Conservation (phyloP, 83 land plant species). For the Diphasiastrum complanatum region DNA sequence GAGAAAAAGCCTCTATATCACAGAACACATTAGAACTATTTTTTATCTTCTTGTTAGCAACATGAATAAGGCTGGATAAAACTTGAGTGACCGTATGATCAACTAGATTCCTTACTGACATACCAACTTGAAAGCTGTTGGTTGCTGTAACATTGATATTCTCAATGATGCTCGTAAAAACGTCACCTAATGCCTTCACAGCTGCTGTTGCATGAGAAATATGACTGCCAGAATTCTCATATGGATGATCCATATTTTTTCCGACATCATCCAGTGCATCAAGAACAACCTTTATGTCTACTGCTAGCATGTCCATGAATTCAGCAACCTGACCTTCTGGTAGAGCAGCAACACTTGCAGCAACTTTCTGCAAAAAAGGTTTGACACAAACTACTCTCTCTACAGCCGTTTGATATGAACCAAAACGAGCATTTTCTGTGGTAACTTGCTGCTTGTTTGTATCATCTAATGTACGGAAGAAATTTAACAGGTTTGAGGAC, state of each 20-base stretch:
- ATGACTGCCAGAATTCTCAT: background rate
- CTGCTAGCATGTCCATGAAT: background rate
- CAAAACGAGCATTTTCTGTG: too few species aligned
- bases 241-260: too few species aligned
- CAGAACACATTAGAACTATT: too few species aligned
- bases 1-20: too few species aligned
- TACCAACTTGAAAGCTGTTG: conserved; percentile 20
- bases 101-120: too few species aligned
- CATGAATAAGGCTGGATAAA: too few species aligned
- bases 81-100: too few species aligned
- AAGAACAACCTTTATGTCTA: background rate
- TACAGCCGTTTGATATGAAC: background rate
- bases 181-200: conserved; percentile 13
- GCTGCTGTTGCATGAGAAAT: background rate
- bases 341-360: background rate
- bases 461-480: background rate
- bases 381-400: conserved; percentile 5
- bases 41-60: too few species aligned
- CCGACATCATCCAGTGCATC: conserved; percentile 5
- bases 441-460: conserved; percentile 3
- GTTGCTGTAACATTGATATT: conserved; percentile 20
- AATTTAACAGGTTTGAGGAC: too few species aligned
- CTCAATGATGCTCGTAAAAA: conserved; percentile 16
- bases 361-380: conserved; percentile 8
- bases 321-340: conserved; percentile 7